These are phyloP conservation scores for Sporothrix variecibatus DNA, from an alignment of 2,329 filamentous ascomycete genomes.

Conservation along the genomic window DNA sequence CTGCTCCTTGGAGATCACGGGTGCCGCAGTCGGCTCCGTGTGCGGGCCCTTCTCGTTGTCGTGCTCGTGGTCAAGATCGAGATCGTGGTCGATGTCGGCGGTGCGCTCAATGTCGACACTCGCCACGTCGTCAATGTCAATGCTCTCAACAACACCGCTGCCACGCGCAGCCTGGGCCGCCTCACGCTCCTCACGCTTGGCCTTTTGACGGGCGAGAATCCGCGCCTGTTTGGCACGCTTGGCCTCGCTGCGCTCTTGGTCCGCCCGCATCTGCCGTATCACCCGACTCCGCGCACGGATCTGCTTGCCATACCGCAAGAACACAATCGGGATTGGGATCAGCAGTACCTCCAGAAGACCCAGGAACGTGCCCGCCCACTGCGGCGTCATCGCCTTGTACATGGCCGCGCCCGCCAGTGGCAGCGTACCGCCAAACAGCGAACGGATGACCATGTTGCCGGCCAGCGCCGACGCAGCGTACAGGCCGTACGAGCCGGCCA, in stretches of 20 bases:
- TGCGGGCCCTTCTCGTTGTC: background rate
- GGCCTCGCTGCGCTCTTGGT: constrained; percentile 37
- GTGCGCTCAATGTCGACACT: constrained; percentile 25
- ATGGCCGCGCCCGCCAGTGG: constrained; percentile 72
- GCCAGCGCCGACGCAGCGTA: constrained; percentile 77
- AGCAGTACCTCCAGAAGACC: constrained; percentile 68
- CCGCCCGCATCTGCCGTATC: constrained; percentile 46
- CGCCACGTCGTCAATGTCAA: constrained; percentile 7
- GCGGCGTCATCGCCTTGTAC: constrained; percentile 66
- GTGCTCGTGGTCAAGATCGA: background rate
- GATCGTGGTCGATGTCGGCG: constrained; percentile 9
- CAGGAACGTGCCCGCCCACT: constrained; percentile 73
- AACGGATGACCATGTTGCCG: constrained; percentile 71
- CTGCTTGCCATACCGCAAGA: constrained; percentile 59
- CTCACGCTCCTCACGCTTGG: constrained; percentile 19
- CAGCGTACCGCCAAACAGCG: constrained; percentile 67
- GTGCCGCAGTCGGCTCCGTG: background rate
- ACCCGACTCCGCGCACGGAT: constrained; percentile 52
- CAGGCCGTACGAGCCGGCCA: constrained; percentile 73
- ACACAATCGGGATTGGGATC: constrained; percentile 74
- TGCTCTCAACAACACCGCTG: constrained; percentile 6
- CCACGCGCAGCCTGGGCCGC: background rate
- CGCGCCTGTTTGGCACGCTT: constrained; percentile 35
- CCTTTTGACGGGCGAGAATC: constrained; percentile 29
- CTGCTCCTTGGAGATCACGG: constrained; percentile 1